Base-by-base conservation (phyloP, 106 monocot species). In the Platanthera guangdongensis region DNA sequence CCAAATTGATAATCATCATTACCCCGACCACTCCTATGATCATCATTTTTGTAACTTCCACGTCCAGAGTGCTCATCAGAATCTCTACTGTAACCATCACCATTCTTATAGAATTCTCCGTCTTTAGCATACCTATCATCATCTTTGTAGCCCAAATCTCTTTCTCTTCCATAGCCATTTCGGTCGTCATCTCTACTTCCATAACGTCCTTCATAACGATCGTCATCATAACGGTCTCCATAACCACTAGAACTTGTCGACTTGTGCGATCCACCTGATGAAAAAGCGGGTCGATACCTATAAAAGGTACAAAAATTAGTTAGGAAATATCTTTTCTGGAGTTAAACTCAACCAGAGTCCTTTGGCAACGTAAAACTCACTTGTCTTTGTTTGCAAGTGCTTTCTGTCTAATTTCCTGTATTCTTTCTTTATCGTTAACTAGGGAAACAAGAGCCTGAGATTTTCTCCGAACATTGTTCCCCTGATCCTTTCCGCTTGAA, bases 341-440 rank as follows among this genome's bases (percentile, higher is more conserved):
- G 32, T 32, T 0, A 32, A 32, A 32, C 32, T 32, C 32, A 32
- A 32, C 32, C 2, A 2, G 32, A 32, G 32, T 32, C 32, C 32
- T 32, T 32, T 32, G 32, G 2, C 32, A 2, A 0, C 2, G 32
- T 32, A 18, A 57, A 13, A 83, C 87, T 84, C 54, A 95, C 95
- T 92, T 95, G 76, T 95, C 92, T 74, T 65, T 78, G 79, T 89
- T 95, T 14, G 86, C 79, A 67, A 78, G 25, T 7, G 95, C 95
- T 84, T 95, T 95, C 78, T 92, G 78, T 60, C 95, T 83, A 79
- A 86, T 82, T 79, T 95, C 92, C 52, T 92, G 87, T 78, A 95
- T 82, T 83, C 74, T 89, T 83, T 95, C 95, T 67, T 89, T 92
- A 73, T 95, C 92, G 89, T 92, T 95, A 50, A 92, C 92, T 32